Percentiles rank a stretch among this genome's conserved stretches.
phyloP scores from a whole-genome alignment of 139 green algal genomes.

The Tetraselmis chui region DNA sequence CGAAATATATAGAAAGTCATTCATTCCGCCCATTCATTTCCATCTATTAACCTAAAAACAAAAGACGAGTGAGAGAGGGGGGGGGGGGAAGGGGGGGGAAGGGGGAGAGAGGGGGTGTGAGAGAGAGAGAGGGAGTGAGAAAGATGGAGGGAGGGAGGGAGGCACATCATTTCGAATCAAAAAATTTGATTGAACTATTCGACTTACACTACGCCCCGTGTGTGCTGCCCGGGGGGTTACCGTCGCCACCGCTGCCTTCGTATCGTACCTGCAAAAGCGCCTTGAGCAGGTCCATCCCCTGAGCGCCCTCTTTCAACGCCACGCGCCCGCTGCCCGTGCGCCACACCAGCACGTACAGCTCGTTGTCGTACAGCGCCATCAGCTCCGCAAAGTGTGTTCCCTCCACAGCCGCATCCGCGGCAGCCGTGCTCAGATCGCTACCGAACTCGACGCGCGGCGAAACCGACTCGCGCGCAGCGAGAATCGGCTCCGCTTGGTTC shows the following conservation, averaged over 20 bases:
- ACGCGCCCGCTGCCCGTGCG: background rate
- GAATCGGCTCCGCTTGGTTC: background rate
- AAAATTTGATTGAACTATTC: background rate
- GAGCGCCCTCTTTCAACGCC: background rate
- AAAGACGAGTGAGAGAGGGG: no score
- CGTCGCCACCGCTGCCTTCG: no score
- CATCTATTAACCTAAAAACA: background rate
- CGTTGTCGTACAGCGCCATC: background rate
- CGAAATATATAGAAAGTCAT: no score
- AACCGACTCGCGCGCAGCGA: background rate
- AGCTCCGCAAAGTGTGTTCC: background rate
- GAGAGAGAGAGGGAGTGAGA: no score
- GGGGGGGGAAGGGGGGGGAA: no score
- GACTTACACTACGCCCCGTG: background rate
- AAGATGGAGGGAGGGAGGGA: no score
- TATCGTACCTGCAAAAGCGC: background rate
- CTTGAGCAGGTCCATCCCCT: background rate
- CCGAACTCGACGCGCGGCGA: background rate
- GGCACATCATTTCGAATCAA: background rate
- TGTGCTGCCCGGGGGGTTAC: no score
- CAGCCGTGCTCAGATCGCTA: background rate
- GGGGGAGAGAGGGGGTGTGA: no score
- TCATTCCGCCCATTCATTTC: background rate
- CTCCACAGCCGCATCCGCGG: no score
- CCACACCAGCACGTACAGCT: background rate